Evolutionary conservation across 163 green algal genomes (phyloP).

Genomic region (Trebouxiophyceae sp.): DNA sequence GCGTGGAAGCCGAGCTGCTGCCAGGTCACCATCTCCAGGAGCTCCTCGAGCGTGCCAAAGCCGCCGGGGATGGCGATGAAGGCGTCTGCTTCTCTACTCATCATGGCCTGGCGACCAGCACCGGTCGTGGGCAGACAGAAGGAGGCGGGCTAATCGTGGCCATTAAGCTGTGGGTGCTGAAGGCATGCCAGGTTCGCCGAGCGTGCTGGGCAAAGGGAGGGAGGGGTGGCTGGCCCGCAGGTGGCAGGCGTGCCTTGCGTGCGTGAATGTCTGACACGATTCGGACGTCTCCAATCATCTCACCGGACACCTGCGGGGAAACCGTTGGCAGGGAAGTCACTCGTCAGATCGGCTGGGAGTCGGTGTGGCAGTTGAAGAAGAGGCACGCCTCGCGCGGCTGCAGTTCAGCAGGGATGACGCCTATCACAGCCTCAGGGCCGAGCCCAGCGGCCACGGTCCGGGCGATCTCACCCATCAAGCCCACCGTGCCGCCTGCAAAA

Average conservation of each 20-base stretch:
- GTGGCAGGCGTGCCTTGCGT: slow-evolving; percentile 41
- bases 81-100: slow-evolving; percentile 71
- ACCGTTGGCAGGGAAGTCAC: too few relatives aligned
- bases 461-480: slow-evolving; percentile 82
- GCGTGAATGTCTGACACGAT: slow-evolving; percentile 73
- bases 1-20: slow-evolving; percentile 54
- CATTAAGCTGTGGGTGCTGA: too few relatives aligned
- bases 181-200: background rate
- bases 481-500: slow-evolving; percentile 64
- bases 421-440: slow-evolving; percentile 57
- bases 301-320: slow-evolving; percentile 41
- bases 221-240: background rate
- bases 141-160: too few relatives aligned
- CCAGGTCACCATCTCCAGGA: slow-evolving; percentile 45
- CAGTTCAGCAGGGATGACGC: slow-evolving; percentile 72
- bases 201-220: background rate
- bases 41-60: slow-evolving; percentile 75
- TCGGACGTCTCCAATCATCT: slow-evolving; percentile 31
- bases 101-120: slow-evolving; percentile 47
- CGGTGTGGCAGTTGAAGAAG: too few relatives aligned
- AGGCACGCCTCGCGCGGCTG: slow-evolving; percentile 48
- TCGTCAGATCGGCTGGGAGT: too few relatives aligned
- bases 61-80: slow-evolving; percentile 88
- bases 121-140: background rate
- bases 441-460: slow-evolving; percentile 42